Conservation (phyloP, 1,284 basidiomycete species). For the Cryptococcus wingfieldii region DNA sequence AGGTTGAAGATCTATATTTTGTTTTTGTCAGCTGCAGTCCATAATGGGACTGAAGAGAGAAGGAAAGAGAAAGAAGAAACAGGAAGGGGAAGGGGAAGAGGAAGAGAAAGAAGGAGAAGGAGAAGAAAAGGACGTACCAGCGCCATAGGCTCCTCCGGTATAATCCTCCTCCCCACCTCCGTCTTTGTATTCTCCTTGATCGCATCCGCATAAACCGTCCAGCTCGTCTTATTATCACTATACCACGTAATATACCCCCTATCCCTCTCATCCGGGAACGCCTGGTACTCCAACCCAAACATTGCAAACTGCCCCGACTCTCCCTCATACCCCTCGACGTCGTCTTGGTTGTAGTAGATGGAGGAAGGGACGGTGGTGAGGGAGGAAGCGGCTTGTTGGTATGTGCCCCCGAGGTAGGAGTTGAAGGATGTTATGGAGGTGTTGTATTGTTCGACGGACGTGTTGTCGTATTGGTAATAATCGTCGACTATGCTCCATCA, state of each 20-base stretch:
- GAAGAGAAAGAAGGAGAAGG: no score
- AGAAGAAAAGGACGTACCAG: slow-evolving; percentile 49
- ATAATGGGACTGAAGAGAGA: not conserved
- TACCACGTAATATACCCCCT: slow-evolving; percentile 66
- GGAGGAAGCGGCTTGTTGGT: slow-evolving; percentile 71
- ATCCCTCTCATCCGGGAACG: slow-evolving; percentile 55
- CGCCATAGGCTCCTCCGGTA: slow-evolving; percentile 69
- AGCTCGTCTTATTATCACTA: slow-evolving; percentile 55
- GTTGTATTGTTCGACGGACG: slow-evolving; percentile 46
- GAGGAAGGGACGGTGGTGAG: slow-evolving; percentile 55
- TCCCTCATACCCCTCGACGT: not conserved
- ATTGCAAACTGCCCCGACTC: slow-evolving; percentile 6
- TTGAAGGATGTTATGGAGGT: slow-evolving; percentile 60
- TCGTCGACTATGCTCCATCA: slow-evolving; percentile 55
- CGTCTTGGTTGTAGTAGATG: slow-evolving; percentile 25
- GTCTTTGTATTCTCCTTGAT: slow-evolving; percentile 57
- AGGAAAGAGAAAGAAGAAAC: no score
- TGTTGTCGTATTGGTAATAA: slow-evolving; percentile 59
- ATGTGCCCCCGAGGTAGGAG: slow-evolving; percentile 66
- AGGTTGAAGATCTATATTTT: slow-evolving; percentile 29
- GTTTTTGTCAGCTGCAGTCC: not conserved
- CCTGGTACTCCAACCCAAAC: slow-evolving; percentile 57
- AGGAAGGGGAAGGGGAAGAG: slow-evolving; percentile 15
- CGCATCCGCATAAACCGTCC: slow-evolving; percentile 57
- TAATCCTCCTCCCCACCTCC: slow-evolving; percentile 60